Evolutionary conservation across 129 eudicot species (phyloP), one percentile per base, ranked within the genome.

Genomic region (Helichrysum umbraculigerum): DNA sequence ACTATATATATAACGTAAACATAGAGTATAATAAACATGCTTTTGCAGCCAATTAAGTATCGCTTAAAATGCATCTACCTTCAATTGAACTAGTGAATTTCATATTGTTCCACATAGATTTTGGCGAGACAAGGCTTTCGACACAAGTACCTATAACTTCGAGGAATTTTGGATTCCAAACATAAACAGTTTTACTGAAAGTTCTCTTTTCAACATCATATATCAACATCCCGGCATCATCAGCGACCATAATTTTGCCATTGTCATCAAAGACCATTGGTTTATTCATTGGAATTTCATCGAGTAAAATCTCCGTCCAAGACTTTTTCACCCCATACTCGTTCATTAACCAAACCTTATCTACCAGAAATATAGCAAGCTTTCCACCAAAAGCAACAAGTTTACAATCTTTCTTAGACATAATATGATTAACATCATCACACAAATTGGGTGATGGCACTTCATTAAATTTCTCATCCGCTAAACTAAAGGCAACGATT

Each of bases 331-430:
- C 33, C 33, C 65, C 33, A 59, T 59, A 59, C 14, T 21, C 64
- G 8, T 21, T n/a, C 64, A 58, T 58, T 15, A 58, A 58, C 63
- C 63, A 57, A 57, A 57, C 28, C 29, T 19, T 11, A 57, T 10
- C 63, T 57, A 15, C 7, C 4, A n/a, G 11, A 1, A 79, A 71
- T 8, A 71, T 2, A 50, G 33, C 78, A 63, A 79, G 78, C 78
- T 79, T 79, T 10, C 68, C 82, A 71, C 47, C 78, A 71, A 63
- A 11, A 71, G 11, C 66, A 50, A 50, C 44, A 37, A 78, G 41
- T 8, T 62, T 71, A 3, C 56, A 78, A 19, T 2, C 76, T 47
- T 51, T 59, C 50, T 5, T 41, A 6, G 3, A 14, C 76, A 69
- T 25, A 25, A 67, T 25, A 25, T 25, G n/a, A n/a, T n/a, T 1